Percentiles rank a stretch among this genome's conserved stretches.
phyloP scores from a whole-genome alignment of 352 stramenopile genomes.

The Globisporangium lucens region DNA sequence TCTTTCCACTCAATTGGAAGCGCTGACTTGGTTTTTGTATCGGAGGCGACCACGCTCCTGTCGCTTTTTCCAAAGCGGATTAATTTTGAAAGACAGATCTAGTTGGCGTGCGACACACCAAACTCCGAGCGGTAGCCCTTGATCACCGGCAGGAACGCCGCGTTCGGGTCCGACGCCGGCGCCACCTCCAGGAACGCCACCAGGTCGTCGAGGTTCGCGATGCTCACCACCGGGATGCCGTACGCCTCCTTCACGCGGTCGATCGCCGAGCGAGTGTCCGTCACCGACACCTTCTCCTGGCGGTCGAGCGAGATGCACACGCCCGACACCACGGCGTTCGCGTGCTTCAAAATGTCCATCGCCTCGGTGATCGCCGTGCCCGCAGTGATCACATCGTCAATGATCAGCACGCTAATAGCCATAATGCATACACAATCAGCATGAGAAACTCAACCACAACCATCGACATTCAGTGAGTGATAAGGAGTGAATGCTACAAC shows the following conservation, averaged over 20 bases:
- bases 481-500: conserved; percentile 5
- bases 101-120: conserved; percentile 36
- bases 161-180: conserved; percentile 43
- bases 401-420: conserved; percentile 88
- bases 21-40: too few species aligned
- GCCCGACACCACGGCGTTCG: conserved; percentile 92
- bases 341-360: conserved; percentile 86
- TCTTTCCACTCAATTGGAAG: too few species aligned
- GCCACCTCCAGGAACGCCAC: conserved; percentile 82
- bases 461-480: background rate
- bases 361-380: conserved; percentile 98
- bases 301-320: conserved; percentile 98
- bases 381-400: conserved; percentile 99
- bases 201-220: conserved; percentile 92
- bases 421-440: conserved; percentile 17
- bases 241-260: conserved; percentile 91
- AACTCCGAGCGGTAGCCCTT: conserved; percentile 75
- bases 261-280: conserved; percentile 92
- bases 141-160: conserved; percentile 65
- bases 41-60: too few species aligned
- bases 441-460: background rate
- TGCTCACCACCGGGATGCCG: conserved; percentile 91
- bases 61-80: too few species aligned
- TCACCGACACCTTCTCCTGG: conserved; percentile 94
- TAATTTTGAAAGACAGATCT: background rate